Conservation (phyloP, 495 filamentous ascomycete species). For the Mytilinidion resinicola region DNA sequence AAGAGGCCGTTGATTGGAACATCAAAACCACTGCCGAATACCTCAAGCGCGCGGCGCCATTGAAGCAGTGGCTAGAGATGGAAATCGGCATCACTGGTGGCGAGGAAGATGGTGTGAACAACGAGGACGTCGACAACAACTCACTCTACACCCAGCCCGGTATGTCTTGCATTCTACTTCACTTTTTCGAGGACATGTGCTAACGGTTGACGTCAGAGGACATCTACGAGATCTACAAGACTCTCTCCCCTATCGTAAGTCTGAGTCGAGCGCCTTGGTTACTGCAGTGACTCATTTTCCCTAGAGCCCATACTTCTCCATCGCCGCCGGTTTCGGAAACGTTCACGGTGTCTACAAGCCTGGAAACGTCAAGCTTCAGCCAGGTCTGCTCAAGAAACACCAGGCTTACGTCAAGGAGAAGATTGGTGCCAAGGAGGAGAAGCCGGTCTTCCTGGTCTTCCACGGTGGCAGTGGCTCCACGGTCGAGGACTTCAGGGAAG, state of each 20-base stretch:
- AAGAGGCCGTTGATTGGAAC: constrained; percentile 85
- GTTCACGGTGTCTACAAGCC: constrained; percentile 99
- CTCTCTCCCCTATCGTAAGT: constrained; percentile 57
- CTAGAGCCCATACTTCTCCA: constrained; percentile 84
- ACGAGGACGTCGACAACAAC: constrained; percentile 86
- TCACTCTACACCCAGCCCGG: constrained; percentile 89
- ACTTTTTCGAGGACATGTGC: not conserved
- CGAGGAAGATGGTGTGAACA: constrained; percentile 92
- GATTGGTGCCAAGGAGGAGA: constrained; percentile 57
- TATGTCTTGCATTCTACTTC: not conserved
- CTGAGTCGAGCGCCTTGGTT: too few relatives aligned
- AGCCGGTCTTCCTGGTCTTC: constrained; percentile 99
- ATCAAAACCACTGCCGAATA: constrained; percentile 79
- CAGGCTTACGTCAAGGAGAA: constrained; percentile 82
- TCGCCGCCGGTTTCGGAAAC: constrained; percentile 97
- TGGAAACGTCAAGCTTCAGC: constrained; percentile 92
- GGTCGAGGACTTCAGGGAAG: constrained; percentile 80
- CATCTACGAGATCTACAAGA: constrained; percentile 81
- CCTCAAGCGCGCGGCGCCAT: constrained; percentile 2
- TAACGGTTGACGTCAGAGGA: constrained; percentile 50
- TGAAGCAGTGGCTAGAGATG: constrained; percentile 99
- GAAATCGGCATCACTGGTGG: constrained; percentile 93
- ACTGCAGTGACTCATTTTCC: too few relatives aligned
- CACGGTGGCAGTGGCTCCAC: constrained; percentile 90
- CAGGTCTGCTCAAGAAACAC: constrained; percentile 90